Base-by-base conservation (phyloP, 805 yeast genomes). In the Teunomyces barrocoloradensis region DNA sequence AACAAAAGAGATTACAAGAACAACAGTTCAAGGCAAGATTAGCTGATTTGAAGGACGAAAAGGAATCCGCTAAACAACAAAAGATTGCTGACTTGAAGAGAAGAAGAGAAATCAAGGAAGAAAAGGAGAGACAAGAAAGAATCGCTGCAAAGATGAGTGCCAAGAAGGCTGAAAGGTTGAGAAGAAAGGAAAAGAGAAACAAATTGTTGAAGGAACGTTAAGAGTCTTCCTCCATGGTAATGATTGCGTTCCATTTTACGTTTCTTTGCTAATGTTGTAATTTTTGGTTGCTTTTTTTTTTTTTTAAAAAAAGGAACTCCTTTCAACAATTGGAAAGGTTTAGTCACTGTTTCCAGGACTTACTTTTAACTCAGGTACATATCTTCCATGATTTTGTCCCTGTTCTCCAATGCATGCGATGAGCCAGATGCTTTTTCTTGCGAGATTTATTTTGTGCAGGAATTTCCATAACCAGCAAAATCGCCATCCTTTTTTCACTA, bases 161-260 rank as follows among this genome's bases (percentile, higher is more conserved):
- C 37, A 91, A 90, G 83, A 87, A 82, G 74, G 87, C 90, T 35
- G 98, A 90, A 54, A 81, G 99, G 69, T 65, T 92, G 71, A 84
- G 87, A 71, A 84, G 86, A 74, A 84, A 86, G 63, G 99, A 92
- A 64, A 92, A 92, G 85, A 84, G 98, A 71, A 92, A 91, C 73
- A 92, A 92, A 72, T 74, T 90, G 60, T 82, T 91, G 64, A 89
- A 85, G 65, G 98, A 91, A 63, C 96, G 97, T 67, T 87, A 64
- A 43, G 20, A 25, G 27, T 7, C 27, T 25, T 9, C 7, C 11
- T 25, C 27, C 10, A 25, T 7, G 27, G 27, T 25, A 9, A 23
- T 23, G 27, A 23, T 23, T 23, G 6, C 7, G 27, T 9, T 25
- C 11, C 11, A 25, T 6, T 6, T 25, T 25, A 25, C 27, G 27